Conservation (phyloP, 2,329 filamentous ascomycete genomes). For the Diaporthe vexans region DNA sequence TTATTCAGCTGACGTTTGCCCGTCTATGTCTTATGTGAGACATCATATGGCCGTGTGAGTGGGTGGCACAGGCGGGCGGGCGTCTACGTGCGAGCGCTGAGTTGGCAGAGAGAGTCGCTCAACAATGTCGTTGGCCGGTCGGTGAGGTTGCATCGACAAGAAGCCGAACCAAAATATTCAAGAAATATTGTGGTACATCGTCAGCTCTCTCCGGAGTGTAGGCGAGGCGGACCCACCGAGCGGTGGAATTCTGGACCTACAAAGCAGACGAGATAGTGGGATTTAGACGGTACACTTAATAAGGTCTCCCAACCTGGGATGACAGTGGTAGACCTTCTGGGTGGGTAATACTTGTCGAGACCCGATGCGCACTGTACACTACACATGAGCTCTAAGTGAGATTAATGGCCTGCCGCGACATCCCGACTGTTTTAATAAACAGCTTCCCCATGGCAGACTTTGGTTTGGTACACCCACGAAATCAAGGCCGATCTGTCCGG, state of each 20-base stretch:
- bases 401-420: slow-evolving; percentile 18
- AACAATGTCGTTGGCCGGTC: background rate
- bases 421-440: background rate
- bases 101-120: background rate
- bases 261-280: background rate
- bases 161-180: slow-evolving; percentile 20
- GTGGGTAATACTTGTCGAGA: slow-evolving; percentile 12
- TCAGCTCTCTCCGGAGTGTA: slow-evolving; percentile 19
- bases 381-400: background rate
- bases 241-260: background rate
- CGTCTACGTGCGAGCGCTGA: background rate
- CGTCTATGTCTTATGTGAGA: background rate
- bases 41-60: background rate
- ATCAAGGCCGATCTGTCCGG: slow-evolving; percentile 2
- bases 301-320: slow-evolving; percentile 6
- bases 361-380: background rate
- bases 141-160: background rate
- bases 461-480: background rate
- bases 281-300: slow-evolving; percentile 29
- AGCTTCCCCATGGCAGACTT: background rate
- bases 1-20: background rate
- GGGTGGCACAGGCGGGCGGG: background rate
- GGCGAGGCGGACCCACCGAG: slow-evolving; percentile 20
- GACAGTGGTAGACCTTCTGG: background rate
- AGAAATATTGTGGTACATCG: background rate